Evolutionary conservation across 176 grass and related monocot species (phyloP).

Genomic region (Carex kokanica): DNA sequence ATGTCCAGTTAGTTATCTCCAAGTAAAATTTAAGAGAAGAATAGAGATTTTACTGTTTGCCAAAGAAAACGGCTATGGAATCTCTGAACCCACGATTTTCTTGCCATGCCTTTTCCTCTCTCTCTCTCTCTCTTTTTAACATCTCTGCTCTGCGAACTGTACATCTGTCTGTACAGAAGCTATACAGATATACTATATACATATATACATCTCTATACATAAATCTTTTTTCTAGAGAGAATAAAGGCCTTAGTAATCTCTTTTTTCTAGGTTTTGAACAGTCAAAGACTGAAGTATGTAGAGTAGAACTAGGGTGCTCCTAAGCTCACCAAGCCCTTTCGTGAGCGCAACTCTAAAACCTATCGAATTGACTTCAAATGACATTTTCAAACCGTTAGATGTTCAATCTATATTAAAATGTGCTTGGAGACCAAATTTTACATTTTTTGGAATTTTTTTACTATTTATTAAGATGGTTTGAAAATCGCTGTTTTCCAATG

Average conservation of each 20-base stretch:
- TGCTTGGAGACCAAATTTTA: too few relatives aligned
- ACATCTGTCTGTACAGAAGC: neutral
- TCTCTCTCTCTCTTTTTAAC: neutral
- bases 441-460: too few relatives aligned
- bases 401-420: too few relatives aligned
- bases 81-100: slow-evolving; percentile 46
- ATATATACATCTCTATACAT: neutral
- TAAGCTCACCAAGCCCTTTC: too few relatives aligned
- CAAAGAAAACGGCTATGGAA: slow-evolving; percentile 44
- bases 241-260: neutral
- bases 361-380: too few relatives aligned
- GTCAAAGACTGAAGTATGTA: neutral
- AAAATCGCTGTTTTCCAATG: too few relatives aligned
- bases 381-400: too few relatives aligned
- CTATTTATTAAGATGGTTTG: too few relatives aligned
- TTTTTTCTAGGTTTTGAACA: slow-evolving; percentile 3
- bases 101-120: slow-evolving; percentile 6
- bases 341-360: too few relatives aligned
- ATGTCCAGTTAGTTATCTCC: neutral
- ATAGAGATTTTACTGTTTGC: slow-evolving; percentile 15
- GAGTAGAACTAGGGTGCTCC: too few relatives aligned
- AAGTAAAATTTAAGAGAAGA: neutral
- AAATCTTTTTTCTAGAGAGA: neutral
- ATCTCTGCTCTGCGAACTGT: neutral
- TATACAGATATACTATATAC: neutral